Conservation (phyloP, 2,329 filamentous ascomycete species). For the Botrytis tulipae region DNA sequence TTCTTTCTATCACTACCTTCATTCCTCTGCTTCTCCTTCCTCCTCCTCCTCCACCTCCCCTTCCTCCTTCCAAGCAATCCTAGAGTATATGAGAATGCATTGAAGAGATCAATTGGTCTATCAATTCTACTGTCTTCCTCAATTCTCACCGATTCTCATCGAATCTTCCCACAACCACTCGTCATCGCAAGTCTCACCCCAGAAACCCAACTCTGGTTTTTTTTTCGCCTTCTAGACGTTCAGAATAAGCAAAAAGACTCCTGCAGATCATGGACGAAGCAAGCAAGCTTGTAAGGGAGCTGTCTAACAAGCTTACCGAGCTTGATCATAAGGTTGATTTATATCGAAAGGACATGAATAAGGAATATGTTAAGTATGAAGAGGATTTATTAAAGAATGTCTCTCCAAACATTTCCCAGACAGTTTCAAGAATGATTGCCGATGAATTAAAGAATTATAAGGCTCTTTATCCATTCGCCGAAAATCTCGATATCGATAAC, state of each 20-base stretch:
- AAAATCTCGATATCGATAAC: slow-evolving; percentile 15
- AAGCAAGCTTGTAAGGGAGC: slow-evolving; percentile 44
- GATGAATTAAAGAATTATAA: slow-evolving; percentile 30
- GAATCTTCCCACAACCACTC: background rate
- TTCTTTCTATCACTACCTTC: background rate
- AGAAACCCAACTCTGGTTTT: background rate
- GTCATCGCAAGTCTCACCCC: background rate
- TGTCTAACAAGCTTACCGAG: slow-evolving; percentile 43
- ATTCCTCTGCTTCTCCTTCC: background rate
- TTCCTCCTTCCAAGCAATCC: background rate
- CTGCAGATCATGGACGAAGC: slow-evolving; percentile 46
- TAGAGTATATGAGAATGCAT: background rate
- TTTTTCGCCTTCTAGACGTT: background rate
- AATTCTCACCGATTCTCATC: background rate
- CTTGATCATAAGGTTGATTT: slow-evolving; percentile 57
- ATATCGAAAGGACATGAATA: slow-evolving; percentile 56
- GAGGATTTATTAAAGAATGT: slow-evolving; percentile 49
- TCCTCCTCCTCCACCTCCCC: too few species aligned
- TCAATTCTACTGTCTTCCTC: background rate
- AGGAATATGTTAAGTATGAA: slow-evolving; percentile 56
- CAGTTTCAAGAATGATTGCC: slow-evolving; percentile 46
- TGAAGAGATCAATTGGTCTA: background rate
- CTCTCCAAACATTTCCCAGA: slow-evolving; percentile 47
- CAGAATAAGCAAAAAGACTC: background rate
- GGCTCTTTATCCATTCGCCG: slow-evolving; percentile 30